Base-by-base conservation (phyloP, 2,329 filamentous ascomycete species). In the Aspergillus niger region DNA sequence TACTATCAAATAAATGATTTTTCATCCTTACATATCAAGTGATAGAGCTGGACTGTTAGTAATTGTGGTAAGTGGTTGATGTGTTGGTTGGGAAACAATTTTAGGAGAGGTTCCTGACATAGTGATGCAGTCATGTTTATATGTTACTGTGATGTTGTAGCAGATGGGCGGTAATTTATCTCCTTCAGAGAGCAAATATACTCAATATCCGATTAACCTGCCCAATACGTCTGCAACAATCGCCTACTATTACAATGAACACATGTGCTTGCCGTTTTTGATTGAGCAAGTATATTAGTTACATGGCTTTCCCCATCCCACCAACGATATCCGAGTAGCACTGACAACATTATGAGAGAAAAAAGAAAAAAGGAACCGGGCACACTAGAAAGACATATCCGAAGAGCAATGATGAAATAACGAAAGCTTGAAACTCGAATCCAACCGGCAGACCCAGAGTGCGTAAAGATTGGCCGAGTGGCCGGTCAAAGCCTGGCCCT, bases 261-360 rank as follows among this genome's bases (percentile, higher is more conserved):
- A n/a, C 8, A 55, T 13, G 32, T 28, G 36, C 53, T 55, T 55
- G 53, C 53, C 32, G 24, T 22, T 17, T 30, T 55, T 30, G 11
- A 55, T 55, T 55, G 41, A 43, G 24, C 53, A 47, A 43, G 56
- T 58, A 58, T 67, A 65, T 65, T 65, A 65, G 55, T 61, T 65
- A 67, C 65, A 47, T 62, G 56, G 51, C 55, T 49, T 57, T 60
- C 48, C 53, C 47, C 48, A 48, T 41, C 55, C 53, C n/a, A 47
- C 24, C 26, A 39, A 44, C 32, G 52, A 55, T 48, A 57, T 28
- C 41, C 58, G 28, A 58, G 61, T 48, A 58, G 28, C 55, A 65
- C 49, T 50, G 38, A 41, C 50, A 41, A 20, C 26, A 53, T 57
- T 58, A 44, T 50, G 43, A 61, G 52, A 55, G 64, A 36, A 38